These are phyloP conservation scores for Piromyces finnis DNA, from an alignment of 192 early-diverging fungal species.

Conservation along the genomic window DNA sequence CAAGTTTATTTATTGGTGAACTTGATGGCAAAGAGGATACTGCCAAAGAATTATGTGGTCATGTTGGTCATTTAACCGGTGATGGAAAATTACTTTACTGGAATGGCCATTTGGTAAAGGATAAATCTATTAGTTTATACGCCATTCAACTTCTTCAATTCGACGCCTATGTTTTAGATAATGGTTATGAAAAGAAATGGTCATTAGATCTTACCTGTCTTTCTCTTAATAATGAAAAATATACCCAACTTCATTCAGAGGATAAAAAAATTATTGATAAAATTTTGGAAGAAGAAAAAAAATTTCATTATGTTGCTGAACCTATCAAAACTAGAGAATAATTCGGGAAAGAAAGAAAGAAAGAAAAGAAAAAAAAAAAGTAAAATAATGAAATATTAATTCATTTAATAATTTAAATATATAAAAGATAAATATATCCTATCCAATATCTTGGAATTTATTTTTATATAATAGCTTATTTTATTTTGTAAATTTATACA, in stretches of 20 bases:
- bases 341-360: no score
- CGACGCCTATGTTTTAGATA: background rate
- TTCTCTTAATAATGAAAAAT: background rate
- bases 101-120: background rate
- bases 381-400: no score
- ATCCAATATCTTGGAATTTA: no score
- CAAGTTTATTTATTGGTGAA: background rate
- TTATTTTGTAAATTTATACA: no score
- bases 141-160: background rate
- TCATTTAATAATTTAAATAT: no score
- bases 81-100: background rate
- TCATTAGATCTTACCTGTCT: background rate
- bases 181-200: background rate
- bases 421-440: no score
- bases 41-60: background rate
- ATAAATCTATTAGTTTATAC: background rate
- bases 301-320: no score
- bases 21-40: background rate
- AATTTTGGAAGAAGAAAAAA: background rate
- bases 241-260: background rate
- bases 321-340: no score
- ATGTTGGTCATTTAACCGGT: background rate
- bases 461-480: no score
- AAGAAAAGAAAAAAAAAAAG: no score
- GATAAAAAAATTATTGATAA: background rate